These are phyloP conservation scores for Xylaria sp. DNA, from an alignment of 495 filamentous ascomycete species.

Conservation along the genomic window DNA sequence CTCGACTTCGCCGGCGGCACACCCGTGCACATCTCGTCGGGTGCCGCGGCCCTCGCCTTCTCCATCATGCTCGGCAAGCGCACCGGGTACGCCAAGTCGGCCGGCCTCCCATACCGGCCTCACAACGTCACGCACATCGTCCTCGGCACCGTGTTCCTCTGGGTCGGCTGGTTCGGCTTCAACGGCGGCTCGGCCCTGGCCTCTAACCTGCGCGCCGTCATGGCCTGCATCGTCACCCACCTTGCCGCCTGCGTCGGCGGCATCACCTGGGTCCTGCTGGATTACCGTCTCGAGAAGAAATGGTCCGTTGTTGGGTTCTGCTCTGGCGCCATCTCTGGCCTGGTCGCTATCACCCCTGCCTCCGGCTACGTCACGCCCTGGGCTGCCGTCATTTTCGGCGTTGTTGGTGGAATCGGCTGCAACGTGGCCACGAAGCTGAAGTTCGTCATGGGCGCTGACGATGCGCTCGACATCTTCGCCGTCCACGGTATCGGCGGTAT, in stretches of 20 bases:
- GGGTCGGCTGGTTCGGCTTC: constrained; percentile 99
- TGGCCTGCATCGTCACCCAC: constrained; percentile 98
- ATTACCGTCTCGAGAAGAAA: constrained; percentile 93
- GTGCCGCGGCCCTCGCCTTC: constrained; percentile 80
- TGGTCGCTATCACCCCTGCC: constrained; percentile 90
- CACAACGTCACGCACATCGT: constrained; percentile 99
- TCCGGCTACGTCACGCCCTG: constrained; percentile 89
- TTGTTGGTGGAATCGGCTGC: constrained; percentile 83
- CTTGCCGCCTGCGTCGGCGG: constrained; percentile 87
- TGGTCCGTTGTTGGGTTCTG: constrained; percentile 99
- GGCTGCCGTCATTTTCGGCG: constrained; percentile 83
- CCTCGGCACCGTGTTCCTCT: constrained; percentile 92
- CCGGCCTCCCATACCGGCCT: constrained; percentile 81
- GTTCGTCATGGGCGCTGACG: constrained; percentile 75
- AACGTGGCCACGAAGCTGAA: constrained; percentile 96
- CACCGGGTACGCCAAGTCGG: constrained; percentile 75
- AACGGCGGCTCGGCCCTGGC: constrained; percentile 98
- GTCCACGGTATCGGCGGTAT: constrained; percentile 80
- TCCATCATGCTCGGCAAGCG: constrained; percentile 86
- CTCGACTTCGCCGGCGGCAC: constrained; percentile 89
- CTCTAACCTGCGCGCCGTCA: constrained; percentile 90
- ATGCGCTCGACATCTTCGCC: constrained; percentile 82
- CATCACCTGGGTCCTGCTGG: constrained; percentile 89
- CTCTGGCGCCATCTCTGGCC: constrained; percentile 88
- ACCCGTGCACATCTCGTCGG: constrained; percentile 86